Percentiles rank a stretch among this genome's conserved stretches.
These are phyloP conservation scores for Yamadazyma oceani DNA, from an alignment of 1,139 yeast genomes.

Conservation along the genomic window DNA sequence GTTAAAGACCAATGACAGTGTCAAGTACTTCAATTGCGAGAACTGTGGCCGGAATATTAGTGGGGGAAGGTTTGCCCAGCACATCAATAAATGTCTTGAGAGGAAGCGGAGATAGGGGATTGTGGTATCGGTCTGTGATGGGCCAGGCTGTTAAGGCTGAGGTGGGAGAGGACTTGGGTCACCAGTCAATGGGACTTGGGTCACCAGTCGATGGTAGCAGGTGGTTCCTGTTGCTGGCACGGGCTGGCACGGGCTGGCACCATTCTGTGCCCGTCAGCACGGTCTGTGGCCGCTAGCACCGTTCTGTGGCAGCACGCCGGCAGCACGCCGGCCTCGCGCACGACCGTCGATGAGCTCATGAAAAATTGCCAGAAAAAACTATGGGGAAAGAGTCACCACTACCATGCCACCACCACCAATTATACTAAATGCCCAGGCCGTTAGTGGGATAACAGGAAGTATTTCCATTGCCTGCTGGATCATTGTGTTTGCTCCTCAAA, in stretches of 20 bases:
- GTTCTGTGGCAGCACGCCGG: no score
- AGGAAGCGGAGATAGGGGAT: slow-evolving; percentile 25
- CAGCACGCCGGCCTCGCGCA: no score
- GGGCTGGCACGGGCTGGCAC: no score
- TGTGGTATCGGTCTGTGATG: no score
- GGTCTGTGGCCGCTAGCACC: no score
- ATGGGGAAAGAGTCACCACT: background rate
- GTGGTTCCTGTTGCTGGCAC: no score
- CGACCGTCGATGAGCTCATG: slow-evolving; percentile 2
- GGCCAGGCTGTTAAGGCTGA: no score
- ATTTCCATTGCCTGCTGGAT: slow-evolving; percentile 97
- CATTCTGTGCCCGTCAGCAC: no score
- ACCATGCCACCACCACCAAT: slow-evolving; percentile 66
- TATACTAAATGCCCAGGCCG: slow-evolving; percentile 68
- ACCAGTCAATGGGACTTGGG: no score
- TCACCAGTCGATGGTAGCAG: no score
- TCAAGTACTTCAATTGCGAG: slow-evolving; percentile 68
- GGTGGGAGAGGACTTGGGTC: no score
- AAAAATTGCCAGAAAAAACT: background rate
- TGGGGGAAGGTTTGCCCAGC: slow-evolving; percentile 90
- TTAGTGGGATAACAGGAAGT: slow-evolving; percentile 87
- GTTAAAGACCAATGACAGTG: slow-evolving; percentile 38
- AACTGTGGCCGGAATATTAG: slow-evolving; percentile 86
- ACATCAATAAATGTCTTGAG: slow-evolving; percentile 80
- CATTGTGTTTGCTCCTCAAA: slow-evolving; percentile 95